Evolutionary conservation across 371 early-diverging fungal genomes (phyloP), one percentile per base, ranked within the genome.

Genomic region (Funneliformis caledonium): DNA sequence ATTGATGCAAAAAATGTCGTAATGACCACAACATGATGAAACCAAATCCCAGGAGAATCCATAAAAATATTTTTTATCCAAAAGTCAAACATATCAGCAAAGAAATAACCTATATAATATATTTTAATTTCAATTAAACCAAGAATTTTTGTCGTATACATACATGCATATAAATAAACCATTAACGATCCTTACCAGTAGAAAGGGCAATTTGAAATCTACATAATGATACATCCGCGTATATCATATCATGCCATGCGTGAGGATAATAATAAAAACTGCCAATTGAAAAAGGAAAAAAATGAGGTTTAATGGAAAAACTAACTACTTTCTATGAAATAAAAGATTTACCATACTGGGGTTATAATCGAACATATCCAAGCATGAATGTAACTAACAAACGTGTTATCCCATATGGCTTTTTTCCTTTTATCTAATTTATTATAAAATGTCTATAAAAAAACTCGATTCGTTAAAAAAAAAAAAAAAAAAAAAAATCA

Each of bases 191-290:
- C 43, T 75, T 61, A 75, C 76, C 76, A 37, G 14, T 75, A 16
- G 76, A 75, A 59, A 75, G 37, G 42, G 76, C 60, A 60, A 75
- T 75, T 62, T 75, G 76, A 61, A 45, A n/a, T 61, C 14, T 60
- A 19, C 59, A 59, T 60, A 75, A 60, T 42, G 16, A 2, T 42
- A 43, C 76, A 75, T 75, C n/a, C 5, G 76, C 10, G 43, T 75
- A n/a, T 33, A 75, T 75, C 76, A 75, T 75, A 75, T 75, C 76
- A 60, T 60, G 5, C 76, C 76, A 75, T 37, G 76, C 76, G 6
- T 75, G 0, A 37, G 59, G 76, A 48, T 60, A 75, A 37, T 61
- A 61, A 19, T 60, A 60, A 75, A 75, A 75, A 59, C 76, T 75
- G 50, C 1, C 22, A 67, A 37, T 33, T 14, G 4, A 59, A 73